These are phyloP conservation scores for Cyberlindnera maclurae DNA, from an alignment of 805 yeast genomes.

Conservation along the genomic window DNA sequence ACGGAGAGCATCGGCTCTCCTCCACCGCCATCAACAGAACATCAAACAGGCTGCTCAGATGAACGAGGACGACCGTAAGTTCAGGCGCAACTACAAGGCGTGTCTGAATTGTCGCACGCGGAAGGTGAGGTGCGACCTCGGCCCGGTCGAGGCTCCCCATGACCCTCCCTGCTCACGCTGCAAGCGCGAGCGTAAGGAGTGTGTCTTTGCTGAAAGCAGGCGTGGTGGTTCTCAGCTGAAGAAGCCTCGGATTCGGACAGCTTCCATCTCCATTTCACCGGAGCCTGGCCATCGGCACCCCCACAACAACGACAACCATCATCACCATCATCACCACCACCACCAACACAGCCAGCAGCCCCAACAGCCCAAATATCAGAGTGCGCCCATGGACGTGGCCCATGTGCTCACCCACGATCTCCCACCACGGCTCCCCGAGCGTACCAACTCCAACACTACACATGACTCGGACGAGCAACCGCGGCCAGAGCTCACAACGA, in stretches of 20 bases:
- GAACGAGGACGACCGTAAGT: constrained; percentile 9
- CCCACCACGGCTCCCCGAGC: constrained; percentile 4
- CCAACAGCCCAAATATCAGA: too few species aligned
- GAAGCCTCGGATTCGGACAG: constrained; percentile 1
- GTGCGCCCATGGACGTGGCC: too few species aligned
- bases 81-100: constrained; percentile 50
- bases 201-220: constrained; percentile 58
- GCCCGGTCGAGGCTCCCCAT: constrained; percentile 58
- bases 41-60: background rate
- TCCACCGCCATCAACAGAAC: background rate
- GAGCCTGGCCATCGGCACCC: constrained; percentile 1
- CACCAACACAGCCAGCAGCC: background rate
- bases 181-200: constrained; percentile 71
- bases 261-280: constrained; percentile 5
- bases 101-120: constrained; percentile 80
- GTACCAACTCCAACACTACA: constrained; percentile 9
- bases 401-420: background rate
- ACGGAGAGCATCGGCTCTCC: background rate
- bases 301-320: constrained; percentile 4
- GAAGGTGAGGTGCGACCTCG: constrained; percentile 83
- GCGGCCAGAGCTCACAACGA: constrained; percentile 25
- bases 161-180: constrained; percentile 86
- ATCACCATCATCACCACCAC: background rate
- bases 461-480: constrained; percentile 15
- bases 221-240: constrained; percentile 38